A percentile compares a stretch with the other conserved stretches of the same genome.
These are phyloP conservation scores for Chytriomyces confervae DNA, from an alignment of 192 early-diverging fungal genomes.

Conservation along the genomic window DNA sequence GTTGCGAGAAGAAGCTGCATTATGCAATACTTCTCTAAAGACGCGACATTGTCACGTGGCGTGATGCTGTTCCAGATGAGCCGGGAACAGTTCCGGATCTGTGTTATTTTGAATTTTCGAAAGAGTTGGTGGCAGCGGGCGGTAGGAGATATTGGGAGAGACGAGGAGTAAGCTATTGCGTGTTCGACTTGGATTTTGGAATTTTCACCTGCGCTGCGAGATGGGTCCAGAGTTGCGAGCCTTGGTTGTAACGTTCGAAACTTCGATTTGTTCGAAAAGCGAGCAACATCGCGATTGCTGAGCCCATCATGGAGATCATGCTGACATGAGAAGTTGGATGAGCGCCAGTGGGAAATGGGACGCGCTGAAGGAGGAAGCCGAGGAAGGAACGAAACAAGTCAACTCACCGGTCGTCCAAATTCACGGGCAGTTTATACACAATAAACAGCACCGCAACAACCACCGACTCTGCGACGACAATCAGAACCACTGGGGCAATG, in stretches of 20 bases:
- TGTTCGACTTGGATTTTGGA: background rate
- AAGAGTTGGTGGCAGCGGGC: background rate
- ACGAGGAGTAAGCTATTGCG: background rate
- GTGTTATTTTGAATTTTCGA: slow-evolving; percentile 59
- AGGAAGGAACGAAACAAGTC: background rate
- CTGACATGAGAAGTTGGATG: slow-evolving; percentile 6
- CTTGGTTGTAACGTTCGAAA: slow-evolving; percentile 78
- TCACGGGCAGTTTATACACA: slow-evolving; percentile 1
- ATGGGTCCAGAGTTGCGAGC: slow-evolving; percentile 76
- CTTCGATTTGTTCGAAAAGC: slow-evolving; percentile 82
- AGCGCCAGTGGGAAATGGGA: background rate
- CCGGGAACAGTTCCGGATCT: slow-evolving; percentile 75
- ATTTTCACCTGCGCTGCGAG: slow-evolving; percentile 30
- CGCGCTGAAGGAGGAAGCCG: background rate
- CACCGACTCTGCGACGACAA: slow-evolving; percentile 3
- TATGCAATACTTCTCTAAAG: slow-evolving; percentile 66
- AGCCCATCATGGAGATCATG: slow-evolving; percentile 43
- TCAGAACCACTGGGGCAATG: slow-evolving; percentile 26
- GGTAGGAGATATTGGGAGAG: background rate
- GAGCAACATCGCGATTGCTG: slow-evolving; percentile 62
- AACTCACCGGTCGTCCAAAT: slow-evolving; percentile 35
- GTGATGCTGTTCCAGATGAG: slow-evolving; percentile 67
- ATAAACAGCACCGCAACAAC: slow-evolving; percentile 30
- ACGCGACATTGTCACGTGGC: background rate
- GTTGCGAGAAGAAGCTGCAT: slow-evolving; percentile 77